Conservation (phyloP, 495 filamentous ascomycete genomes). For the Podospora pseudopauciseta region DNA sequence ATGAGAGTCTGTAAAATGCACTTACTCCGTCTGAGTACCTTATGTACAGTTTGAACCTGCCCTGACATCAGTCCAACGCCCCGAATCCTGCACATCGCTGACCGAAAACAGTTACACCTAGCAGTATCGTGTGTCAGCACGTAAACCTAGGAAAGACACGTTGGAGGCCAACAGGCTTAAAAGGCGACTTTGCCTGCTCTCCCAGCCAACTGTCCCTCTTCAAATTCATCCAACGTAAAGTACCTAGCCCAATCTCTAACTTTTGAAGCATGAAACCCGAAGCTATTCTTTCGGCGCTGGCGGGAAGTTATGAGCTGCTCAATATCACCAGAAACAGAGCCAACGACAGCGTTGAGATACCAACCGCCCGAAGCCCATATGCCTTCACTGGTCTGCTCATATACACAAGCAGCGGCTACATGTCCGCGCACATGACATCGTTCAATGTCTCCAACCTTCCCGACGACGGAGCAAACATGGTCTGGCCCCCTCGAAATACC, state of each 20-base stretch:
- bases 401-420: constrained; percentile 1
- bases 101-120: not conserved
- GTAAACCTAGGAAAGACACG: not conserved
- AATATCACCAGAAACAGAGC: not conserved
- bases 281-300: not conserved
- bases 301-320: not conserved
- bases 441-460: not conserved
- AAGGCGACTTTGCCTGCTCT: too few relatives aligned
- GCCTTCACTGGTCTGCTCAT: constrained; percentile 1
- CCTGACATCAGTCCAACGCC: not conserved
- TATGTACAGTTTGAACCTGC: too few relatives aligned
- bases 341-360: constrained; percentile 3
- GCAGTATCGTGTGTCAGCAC: not conserved
- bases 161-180: too few relatives aligned
- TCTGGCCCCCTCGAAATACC: not conserved
- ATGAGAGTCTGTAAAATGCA: too few relatives aligned
- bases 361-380: not conserved
- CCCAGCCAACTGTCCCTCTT: too few relatives aligned
- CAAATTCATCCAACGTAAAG: too few relatives aligned
- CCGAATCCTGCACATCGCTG: not conserved
- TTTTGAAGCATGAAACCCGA: not conserved
- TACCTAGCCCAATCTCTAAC: too few relatives aligned
- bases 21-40: too few relatives aligned
- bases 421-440: not conserved
- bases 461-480: not conserved